These are phyloP conservation scores for Drechslera avenae DNA, from an alignment of 2,329 filamentous ascomycete species.

Conservation along the genomic window DNA sequence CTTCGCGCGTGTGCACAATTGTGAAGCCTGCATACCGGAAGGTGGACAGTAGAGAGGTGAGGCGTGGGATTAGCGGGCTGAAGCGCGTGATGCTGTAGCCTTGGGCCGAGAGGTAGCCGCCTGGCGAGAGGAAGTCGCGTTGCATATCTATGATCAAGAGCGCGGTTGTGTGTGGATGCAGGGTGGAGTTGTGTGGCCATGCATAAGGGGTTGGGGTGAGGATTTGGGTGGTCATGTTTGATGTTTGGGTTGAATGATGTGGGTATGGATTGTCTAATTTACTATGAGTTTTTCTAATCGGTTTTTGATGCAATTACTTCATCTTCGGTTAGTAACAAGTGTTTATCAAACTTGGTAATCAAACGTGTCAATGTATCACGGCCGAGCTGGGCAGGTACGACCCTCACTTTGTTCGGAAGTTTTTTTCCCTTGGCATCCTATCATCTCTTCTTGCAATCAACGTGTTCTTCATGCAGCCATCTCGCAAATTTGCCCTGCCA, in stretches of 20 bases:
- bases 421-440: not conserved
- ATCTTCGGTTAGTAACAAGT: too few species aligned
- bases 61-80: slow-evolving; percentile 52
- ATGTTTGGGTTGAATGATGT: not conserved
- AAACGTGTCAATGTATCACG: not conserved
- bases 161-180: slow-evolving; percentile 53
- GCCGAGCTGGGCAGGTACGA: not conserved
- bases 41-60: slow-evolving; percentile 49
- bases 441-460: not conserved
- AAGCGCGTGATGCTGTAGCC: slow-evolving; percentile 51
- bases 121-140: slow-evolving; percentile 57
- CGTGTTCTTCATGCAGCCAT: not conserved
- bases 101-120: slow-evolving; percentile 58
- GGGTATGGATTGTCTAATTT: not conserved
- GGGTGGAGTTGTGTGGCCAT: slow-evolving; percentile 50
- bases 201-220: slow-evolving; percentile 42
- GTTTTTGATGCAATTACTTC: too few species aligned
- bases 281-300: not conserved
- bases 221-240: slow-evolving; percentile 27
- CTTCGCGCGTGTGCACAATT: slow-evolving; percentile 59
- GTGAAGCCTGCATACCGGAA: slow-evolving; percentile 51
- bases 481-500: not conserved
- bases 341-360: not conserved
- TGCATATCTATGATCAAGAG: slow-evolving; percentile 63
- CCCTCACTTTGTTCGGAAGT: not conserved